phyloP scores from a whole-genome alignment of 805 yeast species.

The Naumovozyma dairenensis region DNA sequence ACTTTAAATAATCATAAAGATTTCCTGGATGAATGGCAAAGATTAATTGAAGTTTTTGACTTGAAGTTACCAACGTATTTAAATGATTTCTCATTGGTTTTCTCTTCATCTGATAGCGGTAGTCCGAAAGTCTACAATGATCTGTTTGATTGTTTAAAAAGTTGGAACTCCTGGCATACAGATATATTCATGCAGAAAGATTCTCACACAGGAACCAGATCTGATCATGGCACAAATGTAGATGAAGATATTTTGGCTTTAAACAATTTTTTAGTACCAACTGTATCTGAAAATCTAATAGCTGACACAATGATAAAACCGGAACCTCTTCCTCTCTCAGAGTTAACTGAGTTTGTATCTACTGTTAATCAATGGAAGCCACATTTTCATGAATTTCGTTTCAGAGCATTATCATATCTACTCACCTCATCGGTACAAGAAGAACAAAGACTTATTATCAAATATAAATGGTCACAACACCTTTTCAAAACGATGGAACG shows the following conservation, averaged over 20 bases:
- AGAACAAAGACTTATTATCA: conserved; percentile 28
- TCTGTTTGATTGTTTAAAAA: conserved; percentile 26
- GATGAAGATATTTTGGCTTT: conserved; percentile 18
- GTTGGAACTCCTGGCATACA: conserved; percentile 30
- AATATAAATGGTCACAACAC: conserved; percentile 32
- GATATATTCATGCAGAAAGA: conserved; percentile 22
- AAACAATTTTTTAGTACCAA: no score
- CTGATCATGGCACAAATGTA: conserved; percentile 4
- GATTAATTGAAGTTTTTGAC: conserved; percentile 2
- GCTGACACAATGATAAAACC: no score
- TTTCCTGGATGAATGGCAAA: conserved; percentile 14
- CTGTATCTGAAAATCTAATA: no score
- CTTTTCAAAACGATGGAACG: conserved; percentile 29
- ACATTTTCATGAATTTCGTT: conserved; percentile 34
- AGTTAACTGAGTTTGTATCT: conserved; percentile 18
- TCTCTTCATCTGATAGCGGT: background rate
- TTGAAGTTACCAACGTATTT: conserved; percentile 5
- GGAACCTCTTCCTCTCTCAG: conserved; percentile 11
- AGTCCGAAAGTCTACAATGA: conserved; percentile 12
- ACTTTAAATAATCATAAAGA: conserved; percentile 8
- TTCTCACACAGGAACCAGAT: conserved; percentile 3
- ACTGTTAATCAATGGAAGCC: conserved; percentile 18
- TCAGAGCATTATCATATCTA: conserved; percentile 22
- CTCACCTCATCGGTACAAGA: conserved; percentile 9
- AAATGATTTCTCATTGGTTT: conserved; percentile 5